These are phyloP conservation scores for Verticillium dahliae DNA, from an alignment of 2,329 filamentous ascomycete species.

Conservation along the genomic window DNA sequence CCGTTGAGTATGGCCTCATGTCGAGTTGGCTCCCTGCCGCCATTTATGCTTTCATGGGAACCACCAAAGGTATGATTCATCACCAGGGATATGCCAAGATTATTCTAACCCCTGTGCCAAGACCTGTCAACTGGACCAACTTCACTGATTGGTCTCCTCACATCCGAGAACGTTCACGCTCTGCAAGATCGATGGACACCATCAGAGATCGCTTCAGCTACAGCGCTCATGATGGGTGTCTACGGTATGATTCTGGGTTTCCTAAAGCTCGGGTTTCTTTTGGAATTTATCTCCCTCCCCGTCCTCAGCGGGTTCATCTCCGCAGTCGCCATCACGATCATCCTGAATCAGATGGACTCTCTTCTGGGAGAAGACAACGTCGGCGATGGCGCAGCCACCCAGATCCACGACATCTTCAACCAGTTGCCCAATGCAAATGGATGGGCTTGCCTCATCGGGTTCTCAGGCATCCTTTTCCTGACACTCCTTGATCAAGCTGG, in stretches of 20 bases:
- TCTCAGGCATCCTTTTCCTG: slow-evolving; percentile 50
- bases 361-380: slow-evolving; percentile 49
- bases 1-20: slow-evolving; percentile 53
- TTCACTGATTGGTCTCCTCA: slow-evolving; percentile 57
- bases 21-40: slow-evolving; percentile 52
- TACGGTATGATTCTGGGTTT: slow-evolving; percentile 54
- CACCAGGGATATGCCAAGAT: background rate
- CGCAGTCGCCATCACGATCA: slow-evolving; percentile 59
- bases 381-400: slow-evolving; percentile 44
- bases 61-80: slow-evolving; percentile 45
- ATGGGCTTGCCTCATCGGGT: slow-evolving; percentile 38
- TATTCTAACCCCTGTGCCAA: slow-evolving; percentile 14
- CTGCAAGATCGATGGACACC: slow-evolving; percentile 41
- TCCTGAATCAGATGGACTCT: slow-evolving; percentile 56
- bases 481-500: slow-evolving; percentile 50
- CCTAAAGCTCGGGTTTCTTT: slow-evolving; percentile 56
- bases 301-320: slow-evolving; percentile 61
- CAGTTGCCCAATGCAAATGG: slow-evolving; percentile 51
- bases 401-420: slow-evolving; percentile 52
- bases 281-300: slow-evolving; percentile 60
- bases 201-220: slow-evolving; percentile 51
- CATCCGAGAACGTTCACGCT: slow-evolving; percentile 51
- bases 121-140: slow-evolving; percentile 59
- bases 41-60: slow-evolving; percentile 54
- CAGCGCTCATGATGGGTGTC: slow-evolving; percentile 58